These are phyloP conservation scores for Ophiocordyceps robertsii DNA, from an alignment of 2,329 filamentous ascomycete species.

Conservation along the genomic window DNA sequence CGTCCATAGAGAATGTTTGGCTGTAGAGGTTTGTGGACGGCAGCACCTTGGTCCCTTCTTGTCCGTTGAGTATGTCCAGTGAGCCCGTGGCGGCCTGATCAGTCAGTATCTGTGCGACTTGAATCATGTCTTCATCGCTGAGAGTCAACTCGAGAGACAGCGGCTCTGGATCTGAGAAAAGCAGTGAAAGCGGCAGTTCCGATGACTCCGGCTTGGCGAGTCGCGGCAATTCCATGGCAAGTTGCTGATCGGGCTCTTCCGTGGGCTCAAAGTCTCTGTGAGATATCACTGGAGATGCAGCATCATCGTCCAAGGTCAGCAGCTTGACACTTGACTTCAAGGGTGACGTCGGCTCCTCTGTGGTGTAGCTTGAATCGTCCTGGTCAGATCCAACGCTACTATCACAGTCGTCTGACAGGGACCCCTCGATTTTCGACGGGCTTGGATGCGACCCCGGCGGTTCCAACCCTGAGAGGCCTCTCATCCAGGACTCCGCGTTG, in stretches of 20 bases:
- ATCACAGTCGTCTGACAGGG: constrained; percentile 30
- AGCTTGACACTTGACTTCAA: constrained; percentile 33
- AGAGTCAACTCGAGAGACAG: constrained; percentile 28
- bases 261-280: constrained; percentile 32
- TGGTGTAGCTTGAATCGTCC: constrained; percentile 37
- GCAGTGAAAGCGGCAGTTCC: constrained; percentile 37
- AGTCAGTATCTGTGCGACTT: constrained; percentile 56
- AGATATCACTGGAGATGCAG: constrained; percentile 36
- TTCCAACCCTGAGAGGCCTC: constrained; percentile 13
- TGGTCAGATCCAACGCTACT: constrained; percentile 41
- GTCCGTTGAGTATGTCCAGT: constrained; percentile 19
- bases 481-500: constrained; percentile 12
- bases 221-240: constrained; percentile 34
- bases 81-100: constrained; percentile 50
- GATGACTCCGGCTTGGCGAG: constrained; percentile 32
- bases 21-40: constrained; percentile 19
- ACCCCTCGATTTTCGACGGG: constrained; percentile 22
- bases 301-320: constrained; percentile 35
- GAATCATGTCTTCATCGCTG: constrained; percentile 47
- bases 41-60: constrained; percentile 6
- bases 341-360: constrained; percentile 35
- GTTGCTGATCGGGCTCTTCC: constrained; percentile 32
- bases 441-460: constrained; percentile 14
- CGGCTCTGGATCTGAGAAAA: constrained; percentile 48
- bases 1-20: constrained; percentile 26